A percentile compares a stretch with the other conserved stretches of the same genome.
Conservation (phyloP, 2,329 filamentous ascomycete species). For the Diaporthe longicolla region DNA sequence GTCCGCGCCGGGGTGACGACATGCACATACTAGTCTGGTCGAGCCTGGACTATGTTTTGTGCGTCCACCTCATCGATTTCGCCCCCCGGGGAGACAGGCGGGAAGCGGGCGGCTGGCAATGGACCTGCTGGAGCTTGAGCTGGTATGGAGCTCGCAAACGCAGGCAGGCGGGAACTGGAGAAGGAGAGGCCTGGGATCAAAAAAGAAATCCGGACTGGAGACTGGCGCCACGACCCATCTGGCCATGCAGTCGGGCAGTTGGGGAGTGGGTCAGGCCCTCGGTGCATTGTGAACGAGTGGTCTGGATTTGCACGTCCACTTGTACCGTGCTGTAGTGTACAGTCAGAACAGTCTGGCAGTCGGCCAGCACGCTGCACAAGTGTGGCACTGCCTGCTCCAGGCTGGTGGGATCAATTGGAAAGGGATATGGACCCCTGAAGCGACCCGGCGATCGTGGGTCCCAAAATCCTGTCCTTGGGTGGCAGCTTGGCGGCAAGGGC, state of each 20-base stretch:
- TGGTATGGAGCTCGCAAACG: slow-evolving; percentile 19
- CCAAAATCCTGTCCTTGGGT: slow-evolving; percentile 26
- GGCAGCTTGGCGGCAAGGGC: slow-evolving; percentile 33
- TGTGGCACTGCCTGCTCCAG: slow-evolving; percentile 26
- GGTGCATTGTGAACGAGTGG: slow-evolving; percentile 5
- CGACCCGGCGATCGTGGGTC: slow-evolving; percentile 33
- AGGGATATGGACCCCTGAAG: slow-evolving; percentile 34
- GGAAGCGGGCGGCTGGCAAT: slow-evolving; percentile 29
- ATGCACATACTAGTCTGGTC: slow-evolving; percentile 20
- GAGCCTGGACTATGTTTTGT: slow-evolving; percentile 3
- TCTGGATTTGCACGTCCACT: background rate
- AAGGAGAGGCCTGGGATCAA: slow-evolving; percentile 42
- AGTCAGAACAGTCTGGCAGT: background rate
- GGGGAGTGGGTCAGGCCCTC: slow-evolving; percentile 6
- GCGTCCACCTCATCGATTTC: slow-evolving; percentile 29
- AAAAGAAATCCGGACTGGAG: slow-evolving; percentile 36
- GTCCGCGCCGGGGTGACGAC: slow-evolving; percentile 26
- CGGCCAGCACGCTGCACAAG: slow-evolving; percentile 1
- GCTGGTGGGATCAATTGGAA: slow-evolving; percentile 32
- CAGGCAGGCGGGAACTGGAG: slow-evolving; percentile 10
- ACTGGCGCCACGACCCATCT: slow-evolving; percentile 36
- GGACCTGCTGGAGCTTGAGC: slow-evolving; percentile 29
- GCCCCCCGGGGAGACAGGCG: slow-evolving; percentile 20
- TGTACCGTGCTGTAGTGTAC: slow-evolving; percentile 9
- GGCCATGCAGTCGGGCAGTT: slow-evolving; percentile 15